Conservation (phyloP, 2,329 filamentous ascomycete genomes). For the Seiridium unicorne region DNA sequence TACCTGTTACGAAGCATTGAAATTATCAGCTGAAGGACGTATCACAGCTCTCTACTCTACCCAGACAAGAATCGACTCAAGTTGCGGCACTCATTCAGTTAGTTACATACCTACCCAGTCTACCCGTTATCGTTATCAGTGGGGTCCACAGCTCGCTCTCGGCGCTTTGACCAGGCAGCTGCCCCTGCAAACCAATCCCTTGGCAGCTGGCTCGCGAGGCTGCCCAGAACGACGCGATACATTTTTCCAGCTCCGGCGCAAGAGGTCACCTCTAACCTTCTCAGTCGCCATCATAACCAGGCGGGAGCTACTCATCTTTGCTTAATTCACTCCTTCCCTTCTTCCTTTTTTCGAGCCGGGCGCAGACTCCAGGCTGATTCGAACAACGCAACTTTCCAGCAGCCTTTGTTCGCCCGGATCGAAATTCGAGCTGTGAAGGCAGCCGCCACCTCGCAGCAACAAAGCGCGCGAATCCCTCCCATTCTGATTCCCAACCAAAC, state of each 20-base stretch:
- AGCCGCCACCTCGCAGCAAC: not conserved
- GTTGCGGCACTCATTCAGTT: no score
- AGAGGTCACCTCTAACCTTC: not conserved
- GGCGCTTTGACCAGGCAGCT: constrained; percentile 1
- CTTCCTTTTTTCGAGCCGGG: not conserved
- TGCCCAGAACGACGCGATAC: constrained; percentile 8
- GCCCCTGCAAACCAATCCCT: not conserved
- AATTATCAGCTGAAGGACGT: no score
- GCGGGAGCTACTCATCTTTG: not conserved
- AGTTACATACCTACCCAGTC: no score
- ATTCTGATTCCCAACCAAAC: not conserved
- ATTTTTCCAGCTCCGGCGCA: constrained; percentile 10
- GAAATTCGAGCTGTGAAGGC: not conserved
- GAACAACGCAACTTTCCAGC: not conserved
- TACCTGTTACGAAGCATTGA: no score
- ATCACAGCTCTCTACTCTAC: no score
- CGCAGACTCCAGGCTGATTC: not conserved
- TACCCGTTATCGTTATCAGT: no score
- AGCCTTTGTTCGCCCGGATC: not conserved
- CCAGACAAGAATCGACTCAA: no score
- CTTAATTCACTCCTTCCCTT: not conserved
- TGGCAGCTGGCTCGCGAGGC: not conserved
- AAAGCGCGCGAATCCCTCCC: not conserved
- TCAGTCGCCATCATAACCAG: not conserved
- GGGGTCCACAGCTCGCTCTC: not conserved